Conservation (phyloP, 352 stramenopile genomes). For the Phytophthora brassicae region DNA sequence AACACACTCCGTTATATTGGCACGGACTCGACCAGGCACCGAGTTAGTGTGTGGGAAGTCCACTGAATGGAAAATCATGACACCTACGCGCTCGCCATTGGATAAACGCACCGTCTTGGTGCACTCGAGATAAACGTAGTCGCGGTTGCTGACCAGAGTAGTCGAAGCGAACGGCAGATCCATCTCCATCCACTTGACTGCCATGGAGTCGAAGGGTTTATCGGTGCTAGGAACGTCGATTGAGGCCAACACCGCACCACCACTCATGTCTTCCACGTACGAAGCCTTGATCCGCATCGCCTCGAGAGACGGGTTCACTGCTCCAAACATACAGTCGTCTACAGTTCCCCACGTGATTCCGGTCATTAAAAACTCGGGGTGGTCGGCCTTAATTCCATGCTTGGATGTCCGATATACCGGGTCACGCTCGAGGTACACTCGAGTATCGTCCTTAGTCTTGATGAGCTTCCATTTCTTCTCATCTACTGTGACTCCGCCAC, state of each 20-base stretch:
- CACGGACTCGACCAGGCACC: conserved; percentile 40
- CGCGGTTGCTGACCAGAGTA: conserved; percentile 2
- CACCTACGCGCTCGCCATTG: conserved; percentile 42
- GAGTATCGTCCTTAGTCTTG: conserved; percentile 30
- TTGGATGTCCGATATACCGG: conserved; percentile 8
- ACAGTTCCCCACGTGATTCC: conserved; percentile 39
- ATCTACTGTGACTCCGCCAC: conserved; percentile 26
- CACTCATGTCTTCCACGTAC: conserved; percentile 42
- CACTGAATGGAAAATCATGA: conserved; percentile 52
- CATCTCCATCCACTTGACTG: conserved; percentile 31
- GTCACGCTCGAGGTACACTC: conserved; percentile 32
- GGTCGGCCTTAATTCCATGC: conserved; percentile 5
- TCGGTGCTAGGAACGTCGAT: conserved; percentile 34
- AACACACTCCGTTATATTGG: conserved; percentile 48
- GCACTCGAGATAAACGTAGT: conserved; percentile 36
- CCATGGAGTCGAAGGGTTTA: conserved; percentile 34
- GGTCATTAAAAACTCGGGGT: conserved; percentile 31
- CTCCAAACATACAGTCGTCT: conserved; percentile 47
- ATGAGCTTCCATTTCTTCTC: conserved; percentile 37
- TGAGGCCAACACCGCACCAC: conserved; percentile 38
- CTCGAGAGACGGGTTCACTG: conserved; percentile 37
- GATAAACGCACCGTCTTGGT: conserved; percentile 35
- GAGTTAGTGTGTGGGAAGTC: conserved; percentile 42
- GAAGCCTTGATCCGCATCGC: conserved; percentile 40
- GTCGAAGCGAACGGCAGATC: conserved; percentile 4